Conservation (phyloP, 352 stramenopile species). For the Paralagenidium karlingii region DNA sequence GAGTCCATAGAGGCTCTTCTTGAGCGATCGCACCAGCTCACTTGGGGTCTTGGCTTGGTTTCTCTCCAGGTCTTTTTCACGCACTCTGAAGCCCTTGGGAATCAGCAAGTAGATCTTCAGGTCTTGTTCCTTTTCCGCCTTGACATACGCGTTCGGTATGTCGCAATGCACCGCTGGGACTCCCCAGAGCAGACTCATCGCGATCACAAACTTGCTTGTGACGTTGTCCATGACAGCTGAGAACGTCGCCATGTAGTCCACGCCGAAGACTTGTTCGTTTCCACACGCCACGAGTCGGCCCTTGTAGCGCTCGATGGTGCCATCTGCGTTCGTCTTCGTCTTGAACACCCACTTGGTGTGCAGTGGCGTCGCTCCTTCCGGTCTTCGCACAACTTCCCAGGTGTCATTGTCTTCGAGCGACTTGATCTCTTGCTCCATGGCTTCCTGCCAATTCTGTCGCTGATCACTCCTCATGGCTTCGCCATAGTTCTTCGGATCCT, state of each 20-base stretch:
- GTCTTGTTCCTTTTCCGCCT: not conserved
- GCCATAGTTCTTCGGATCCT: constrained; percentile 8
- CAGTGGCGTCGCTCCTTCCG: not conserved
- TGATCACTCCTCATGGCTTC: not conserved
- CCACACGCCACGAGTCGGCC: constrained; percentile 4
- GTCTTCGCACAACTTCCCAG: not conserved
- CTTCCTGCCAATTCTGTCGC: not conserved
- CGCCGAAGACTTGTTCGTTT: constrained; percentile 1
- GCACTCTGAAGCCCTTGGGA: constrained; percentile 5
- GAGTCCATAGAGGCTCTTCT: constrained; percentile 13
- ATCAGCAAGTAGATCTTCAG: constrained; percentile 3
- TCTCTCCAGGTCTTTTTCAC: too few species aligned
- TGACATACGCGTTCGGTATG: constrained; percentile 3
- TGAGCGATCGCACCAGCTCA: constrained; percentile 7
- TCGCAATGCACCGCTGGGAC: constrained; percentile 2
- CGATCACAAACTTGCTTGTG: constrained; percentile 1
- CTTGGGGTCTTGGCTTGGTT: too few species aligned
- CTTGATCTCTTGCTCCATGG: not conserved
- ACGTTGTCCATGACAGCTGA: constrained; percentile 1
- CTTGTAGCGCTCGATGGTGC: constrained; percentile 4
- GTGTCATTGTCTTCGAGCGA: not conserved
- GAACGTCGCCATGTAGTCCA: constrained; percentile 2
- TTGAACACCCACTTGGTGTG: constrained; percentile 6
- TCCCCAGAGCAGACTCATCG: not conserved
- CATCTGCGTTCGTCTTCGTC: constrained; percentile 1